Percentiles rank a stretch among this genome's conserved stretches.
Evolutionary conservation across 1,284 basidiomycete species (phyloP).

Genomic region (Cryptococcus amylolentus): DNA sequence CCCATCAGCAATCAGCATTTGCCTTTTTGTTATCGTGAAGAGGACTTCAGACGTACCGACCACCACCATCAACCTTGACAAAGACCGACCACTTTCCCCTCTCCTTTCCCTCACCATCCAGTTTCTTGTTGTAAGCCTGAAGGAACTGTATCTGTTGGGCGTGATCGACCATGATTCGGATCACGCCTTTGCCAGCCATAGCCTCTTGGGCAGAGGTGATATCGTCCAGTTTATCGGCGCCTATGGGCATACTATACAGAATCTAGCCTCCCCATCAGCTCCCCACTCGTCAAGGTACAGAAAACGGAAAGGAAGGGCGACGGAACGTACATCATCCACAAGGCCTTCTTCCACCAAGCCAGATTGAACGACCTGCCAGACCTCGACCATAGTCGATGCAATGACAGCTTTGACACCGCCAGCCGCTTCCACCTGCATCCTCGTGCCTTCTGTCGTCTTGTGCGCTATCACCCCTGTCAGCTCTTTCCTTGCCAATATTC

Average conservation of each 20-base stretch:
- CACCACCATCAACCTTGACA: constrained; percentile 74
- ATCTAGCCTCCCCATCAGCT: constrained; percentile 55
- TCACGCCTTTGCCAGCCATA: constrained; percentile 56
- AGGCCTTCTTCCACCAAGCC: constrained; percentile 63
- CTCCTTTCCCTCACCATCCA: constrained; percentile 43
- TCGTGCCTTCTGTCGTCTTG: constrained; percentile 70
- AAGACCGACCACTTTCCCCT: constrained; percentile 65
- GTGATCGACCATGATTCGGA: constrained; percentile 72
- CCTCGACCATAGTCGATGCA: constrained; percentile 40
- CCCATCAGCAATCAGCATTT: not conserved
- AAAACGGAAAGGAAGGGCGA: constrained; percentile 20
- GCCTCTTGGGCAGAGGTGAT: constrained; percentile 61
- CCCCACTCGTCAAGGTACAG: not conserved
- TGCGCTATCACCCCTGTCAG: constrained; percentile 29
- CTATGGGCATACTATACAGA: constrained; percentile 71
- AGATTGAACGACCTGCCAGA: constrained; percentile 34
- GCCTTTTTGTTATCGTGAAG: not conserved
- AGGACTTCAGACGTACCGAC: constrained; percentile 57
- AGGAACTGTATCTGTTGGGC: constrained; percentile 66
- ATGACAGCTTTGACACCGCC: constrained; percentile 48
- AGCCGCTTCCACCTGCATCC: constrained; percentile 62
- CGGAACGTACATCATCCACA: constrained; percentile 65
- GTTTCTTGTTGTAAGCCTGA: constrained; percentile 52
- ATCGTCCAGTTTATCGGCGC: constrained; percentile 68
- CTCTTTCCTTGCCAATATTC: not conserved